Conservation (phyloP, 2,329 filamentous ascomycete species). For the Aspergillus awamori region DNA sequence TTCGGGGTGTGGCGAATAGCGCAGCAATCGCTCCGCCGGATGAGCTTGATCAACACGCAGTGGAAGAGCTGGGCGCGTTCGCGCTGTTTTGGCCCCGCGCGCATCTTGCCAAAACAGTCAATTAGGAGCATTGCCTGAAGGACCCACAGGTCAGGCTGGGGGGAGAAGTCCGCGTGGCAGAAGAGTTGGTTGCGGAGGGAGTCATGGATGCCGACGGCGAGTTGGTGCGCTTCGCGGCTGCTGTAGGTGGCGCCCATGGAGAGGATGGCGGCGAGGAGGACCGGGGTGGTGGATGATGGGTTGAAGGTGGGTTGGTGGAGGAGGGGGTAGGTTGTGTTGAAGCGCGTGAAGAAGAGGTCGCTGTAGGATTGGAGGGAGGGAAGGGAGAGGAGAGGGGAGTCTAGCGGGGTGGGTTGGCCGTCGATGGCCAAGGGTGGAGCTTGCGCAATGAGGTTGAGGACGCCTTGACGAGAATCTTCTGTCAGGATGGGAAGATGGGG, state of each 20-base stretch:
- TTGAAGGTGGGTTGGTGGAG: constrained; percentile 63
- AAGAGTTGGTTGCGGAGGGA: constrained; percentile 63
- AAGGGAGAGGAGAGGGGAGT: constrained; percentile 57
- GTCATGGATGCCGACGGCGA: constrained; percentile 65
- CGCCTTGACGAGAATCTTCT: constrained; percentile 38
- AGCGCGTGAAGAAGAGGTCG: constrained; percentile 63
- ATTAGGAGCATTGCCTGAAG: constrained; percentile 64
- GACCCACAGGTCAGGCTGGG: constrained; percentile 63
- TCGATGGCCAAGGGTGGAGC: constrained; percentile 54
- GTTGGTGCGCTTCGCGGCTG: constrained; percentile 60
- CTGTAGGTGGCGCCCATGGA: constrained; percentile 65
- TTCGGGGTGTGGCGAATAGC: constrained; percentile 41
- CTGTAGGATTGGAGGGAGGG: constrained; percentile 58
- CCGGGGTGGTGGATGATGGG: constrained; percentile 51
- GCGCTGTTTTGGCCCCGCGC: constrained; percentile 65
- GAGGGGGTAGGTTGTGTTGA: constrained; percentile 63
- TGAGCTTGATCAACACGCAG: constrained; percentile 58
- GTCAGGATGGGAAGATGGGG: constrained; percentile 29
- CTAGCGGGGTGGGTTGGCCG: constrained; percentile 49
- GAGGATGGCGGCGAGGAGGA: constrained; percentile 59
- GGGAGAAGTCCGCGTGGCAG: constrained; percentile 58
- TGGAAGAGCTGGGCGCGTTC: constrained; percentile 66
- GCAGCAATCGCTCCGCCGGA: constrained; percentile 57
- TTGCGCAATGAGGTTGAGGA: constrained; percentile 57
- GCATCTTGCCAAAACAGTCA: constrained; percentile 66